Evolutionary conservation across 164 flowering plant genomes (phyloP).

Genomic region (Amborella trichopoda): DNA sequence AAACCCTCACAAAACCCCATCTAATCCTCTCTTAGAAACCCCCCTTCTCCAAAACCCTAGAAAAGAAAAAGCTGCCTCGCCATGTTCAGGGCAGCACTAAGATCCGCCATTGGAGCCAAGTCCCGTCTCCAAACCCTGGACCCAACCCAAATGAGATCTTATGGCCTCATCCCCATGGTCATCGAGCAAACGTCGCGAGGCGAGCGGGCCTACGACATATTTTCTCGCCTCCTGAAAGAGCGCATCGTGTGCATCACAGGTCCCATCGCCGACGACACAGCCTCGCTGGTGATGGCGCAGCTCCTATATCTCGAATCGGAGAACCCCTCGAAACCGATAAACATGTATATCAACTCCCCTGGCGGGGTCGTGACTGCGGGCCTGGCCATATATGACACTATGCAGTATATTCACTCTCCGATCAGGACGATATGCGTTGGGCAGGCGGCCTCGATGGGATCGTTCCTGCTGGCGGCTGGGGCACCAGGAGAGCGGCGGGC

Average conservation of each 20-base stretch:
- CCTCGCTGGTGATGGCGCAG: slow-evolving; percentile 97
- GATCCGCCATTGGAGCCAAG: too few species aligned
- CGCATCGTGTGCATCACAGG: slow-evolving; percentile 93
- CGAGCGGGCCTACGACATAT: slow-evolving; percentile 91
- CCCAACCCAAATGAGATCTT: too few species aligned
- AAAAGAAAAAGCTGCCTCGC: too few species aligned
- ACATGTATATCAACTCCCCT: slow-evolving; percentile 90
- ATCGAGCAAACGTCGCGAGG: slow-evolving; percentile 89
- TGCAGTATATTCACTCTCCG: slow-evolving; percentile 88
- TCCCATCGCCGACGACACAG: slow-evolving; percentile 71
- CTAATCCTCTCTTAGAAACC: too few species aligned
- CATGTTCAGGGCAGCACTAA: too few species aligned
- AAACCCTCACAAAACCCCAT: too few species aligned
- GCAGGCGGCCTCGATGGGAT: slow-evolving; percentile 95
- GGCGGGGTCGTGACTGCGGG: slow-evolving; percentile 98
- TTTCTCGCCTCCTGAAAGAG: slow-evolving; percentile 94
- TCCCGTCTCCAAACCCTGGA: too few species aligned
- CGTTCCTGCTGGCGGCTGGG: slow-evolving; percentile 87
- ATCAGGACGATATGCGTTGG: slow-evolving; percentile 83
- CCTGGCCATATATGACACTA: slow-evolving; percentile 90
- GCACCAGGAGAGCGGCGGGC: slow-evolving; percentile 82
- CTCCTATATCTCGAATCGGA: slow-evolving; percentile 88
- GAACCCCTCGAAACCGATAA: slow-evolving; percentile 83
- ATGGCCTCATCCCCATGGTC: slow-evolving; percentile 81
- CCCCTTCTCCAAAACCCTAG: too few species aligned